Percentiles rank a stretch among this genome's conserved stretches.
phyloP scores from a whole-genome alignment of 768 basidiomycete genomes.

The Dictyophora rubrovolvata region DNA sequence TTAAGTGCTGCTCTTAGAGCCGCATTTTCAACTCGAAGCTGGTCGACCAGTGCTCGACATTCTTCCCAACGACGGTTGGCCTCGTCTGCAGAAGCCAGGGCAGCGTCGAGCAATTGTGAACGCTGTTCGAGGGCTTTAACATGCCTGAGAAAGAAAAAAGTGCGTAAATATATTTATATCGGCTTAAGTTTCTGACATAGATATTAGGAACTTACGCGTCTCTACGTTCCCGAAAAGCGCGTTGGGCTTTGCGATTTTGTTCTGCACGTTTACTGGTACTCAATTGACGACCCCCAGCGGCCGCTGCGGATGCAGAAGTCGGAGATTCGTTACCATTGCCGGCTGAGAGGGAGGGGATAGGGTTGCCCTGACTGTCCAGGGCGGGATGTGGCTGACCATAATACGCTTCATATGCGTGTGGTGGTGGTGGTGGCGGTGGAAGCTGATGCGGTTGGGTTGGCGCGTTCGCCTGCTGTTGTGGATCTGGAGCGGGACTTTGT shows the following conservation, averaged over 20 bases:
- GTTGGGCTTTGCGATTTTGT: conserved; percentile 90
- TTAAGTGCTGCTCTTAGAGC: conserved; percentile 59
- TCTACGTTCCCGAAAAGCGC: conserved; percentile 81
- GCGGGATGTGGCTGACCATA: conserved; percentile 47
- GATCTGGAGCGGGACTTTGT: conserved; percentile 33
- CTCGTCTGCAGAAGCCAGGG: conserved; percentile 77
- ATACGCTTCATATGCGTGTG: conserved; percentile 31
- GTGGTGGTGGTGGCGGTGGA: conserved; percentile 27
- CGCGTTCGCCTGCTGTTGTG: conserved; percentile 16
- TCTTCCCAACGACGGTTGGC: conserved; percentile 87
- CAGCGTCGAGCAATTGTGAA: conserved; percentile 76
- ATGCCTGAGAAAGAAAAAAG: conserved; percentile 38
- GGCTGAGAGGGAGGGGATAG: conserved; percentile 20
- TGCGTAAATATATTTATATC: background rate
- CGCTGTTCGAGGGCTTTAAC: conserved; percentile 82
- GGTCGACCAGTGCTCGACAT: conserved; percentile 81
- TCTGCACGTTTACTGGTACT: conserved; percentile 83
- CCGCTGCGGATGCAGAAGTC: background rate
- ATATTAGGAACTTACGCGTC: conserved; percentile 56
- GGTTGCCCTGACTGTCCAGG: conserved; percentile 26
- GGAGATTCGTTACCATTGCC: conserved; percentile 21
- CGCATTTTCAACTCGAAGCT: conserved; percentile 75
- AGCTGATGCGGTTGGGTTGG: conserved; percentile 22
- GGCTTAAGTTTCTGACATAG: background rate
- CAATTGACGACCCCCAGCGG: conserved; percentile 39